Conservation (phyloP, 148 eudicot species). For the Camellia granthamiana region DNA sequence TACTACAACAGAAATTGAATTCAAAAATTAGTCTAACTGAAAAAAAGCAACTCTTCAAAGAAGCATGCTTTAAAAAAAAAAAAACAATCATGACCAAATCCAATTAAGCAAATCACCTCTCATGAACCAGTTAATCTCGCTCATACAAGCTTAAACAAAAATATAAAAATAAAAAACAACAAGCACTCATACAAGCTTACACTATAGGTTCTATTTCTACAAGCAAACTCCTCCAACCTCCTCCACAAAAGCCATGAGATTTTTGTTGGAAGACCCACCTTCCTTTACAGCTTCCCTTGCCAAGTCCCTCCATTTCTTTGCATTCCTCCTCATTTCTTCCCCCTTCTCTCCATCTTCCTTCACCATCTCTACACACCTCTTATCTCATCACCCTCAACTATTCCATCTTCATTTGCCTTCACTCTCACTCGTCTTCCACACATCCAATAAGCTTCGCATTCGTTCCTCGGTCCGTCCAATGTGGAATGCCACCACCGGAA, state of each 20-base stretch:
- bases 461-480: conserved; percentile 50
- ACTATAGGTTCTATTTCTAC: background rate
- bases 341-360: conserved; percentile 33
- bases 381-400: conserved; percentile 43
- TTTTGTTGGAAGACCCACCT: conserved; percentile 46
- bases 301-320: conserved; percentile 35
- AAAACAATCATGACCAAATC: too few relatives aligned
- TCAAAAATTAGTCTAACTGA: too few relatives aligned
- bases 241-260: conserved; percentile 36
- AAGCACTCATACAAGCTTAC: too few relatives aligned
- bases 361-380: conserved; percentile 41
- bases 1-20: too few relatives aligned
- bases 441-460: conserved; percentile 49
- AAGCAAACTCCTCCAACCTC: conserved; percentile 1
- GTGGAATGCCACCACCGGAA: conserved; percentile 55
- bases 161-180: too few relatives aligned
- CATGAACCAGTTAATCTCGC: too few relatives aligned
- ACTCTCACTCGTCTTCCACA: conserved; percentile 33
- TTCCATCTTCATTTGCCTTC: conserved; percentile 26
- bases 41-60: too few relatives aligned
- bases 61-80: too few relatives aligned
- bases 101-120: too few relatives aligned
- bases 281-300: conserved; percentile 39
- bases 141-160: too few relatives aligned
- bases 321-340: conserved; percentile 21